Base-by-base conservation (phyloP, 306 rosid genomes). In the Cyclanthera cordifolia region DNA sequence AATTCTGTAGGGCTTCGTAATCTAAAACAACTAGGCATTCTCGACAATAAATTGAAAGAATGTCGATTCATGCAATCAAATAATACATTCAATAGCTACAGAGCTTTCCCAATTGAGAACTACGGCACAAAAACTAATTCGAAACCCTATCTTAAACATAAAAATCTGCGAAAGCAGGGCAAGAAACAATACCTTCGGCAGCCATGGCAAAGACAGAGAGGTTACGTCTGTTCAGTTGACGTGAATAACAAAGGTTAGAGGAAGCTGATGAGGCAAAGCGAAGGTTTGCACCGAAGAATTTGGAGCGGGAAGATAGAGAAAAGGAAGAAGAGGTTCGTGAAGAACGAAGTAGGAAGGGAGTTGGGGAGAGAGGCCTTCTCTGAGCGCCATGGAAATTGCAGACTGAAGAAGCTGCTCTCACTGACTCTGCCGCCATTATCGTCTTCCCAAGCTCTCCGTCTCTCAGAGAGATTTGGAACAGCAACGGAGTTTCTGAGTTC, bases 141-240 rank as follows among this genome's bases (percentile, higher is more conserved):
- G 39, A 15, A 15, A 15, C 0, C 0, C 37, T 6, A 32, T 32
- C 37, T 3, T 32, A 32, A 32, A 32, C 37, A 0, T 4, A 32
- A 32, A 32, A 32, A 32, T 32, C 37, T n/a, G 37, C 37, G 5
- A 32, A 4, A 32, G 6, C 0, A 32, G 37, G 3, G 5, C 37
- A 50, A 23, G 8, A 72, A 53, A 39, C 6, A 15, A 13, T 27
- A 92, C 98, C 98, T 23, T 93, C 96, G 11, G 86, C 72, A 16
- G 95, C 82, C 95, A 89, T 87, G 63, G 98, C 91, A 46, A 82
- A 73, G 59, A 89, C 88, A 65, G 91, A 86, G 3, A 87, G 74
- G 73, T 75, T 82, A 75, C 82, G 84, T 64, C 75, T 70, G 70
- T 9, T 69, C 32, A 12, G 72, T 24, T 77, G 85, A 48, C 77